Evolutionary conservation across 2,329 filamentous ascomycete genomes (phyloP).

Genomic region (Fusarium sp.): DNA sequence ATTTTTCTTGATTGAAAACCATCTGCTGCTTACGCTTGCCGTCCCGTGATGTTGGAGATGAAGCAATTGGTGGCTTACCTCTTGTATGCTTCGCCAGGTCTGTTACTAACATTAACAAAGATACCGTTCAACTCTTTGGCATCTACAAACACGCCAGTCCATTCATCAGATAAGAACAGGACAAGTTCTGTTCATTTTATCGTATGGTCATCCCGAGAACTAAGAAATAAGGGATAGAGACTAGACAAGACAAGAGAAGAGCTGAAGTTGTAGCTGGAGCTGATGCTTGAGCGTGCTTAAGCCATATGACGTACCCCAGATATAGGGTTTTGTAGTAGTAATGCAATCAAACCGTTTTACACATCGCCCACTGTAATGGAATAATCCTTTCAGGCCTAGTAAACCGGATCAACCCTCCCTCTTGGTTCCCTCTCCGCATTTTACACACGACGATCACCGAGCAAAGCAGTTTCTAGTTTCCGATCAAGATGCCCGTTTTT

Average conservation of each 20-base stretch:
- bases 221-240: neutral
- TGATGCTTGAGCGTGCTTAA: conserved; percentile 45
- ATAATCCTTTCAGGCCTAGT: conserved; percentile 23
- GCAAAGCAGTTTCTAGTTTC: conserved; percentile 20
- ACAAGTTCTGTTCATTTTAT: neutral
- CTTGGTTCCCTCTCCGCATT: conserved; percentile 33
- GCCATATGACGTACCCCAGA: conserved; percentile 21
- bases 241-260: neutral
- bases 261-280: conserved; percentile 10
- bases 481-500: conserved; percentile 29
- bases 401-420: conserved; percentile 15
- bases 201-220: conserved; percentile 16
- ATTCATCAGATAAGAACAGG: conserved; percentile 9
- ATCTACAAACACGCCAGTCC: neutral
- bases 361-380: conserved; percentile 39
- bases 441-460: conserved; percentile 28
- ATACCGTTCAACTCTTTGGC: conserved; percentile 3
- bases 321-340: conserved; percentile 31
- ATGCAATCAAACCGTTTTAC: conserved; percentile 41
- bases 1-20: conserved; percentile 7
- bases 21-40: neutral
- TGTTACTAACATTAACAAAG: conserved; percentile 24
- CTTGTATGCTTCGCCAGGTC: conserved; percentile 26
- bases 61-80: neutral
- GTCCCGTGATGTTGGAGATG: neutral